Base-by-base conservation (phyloP, 2,329 filamentous ascomycete species). In the Saccharata proteae region DNA sequence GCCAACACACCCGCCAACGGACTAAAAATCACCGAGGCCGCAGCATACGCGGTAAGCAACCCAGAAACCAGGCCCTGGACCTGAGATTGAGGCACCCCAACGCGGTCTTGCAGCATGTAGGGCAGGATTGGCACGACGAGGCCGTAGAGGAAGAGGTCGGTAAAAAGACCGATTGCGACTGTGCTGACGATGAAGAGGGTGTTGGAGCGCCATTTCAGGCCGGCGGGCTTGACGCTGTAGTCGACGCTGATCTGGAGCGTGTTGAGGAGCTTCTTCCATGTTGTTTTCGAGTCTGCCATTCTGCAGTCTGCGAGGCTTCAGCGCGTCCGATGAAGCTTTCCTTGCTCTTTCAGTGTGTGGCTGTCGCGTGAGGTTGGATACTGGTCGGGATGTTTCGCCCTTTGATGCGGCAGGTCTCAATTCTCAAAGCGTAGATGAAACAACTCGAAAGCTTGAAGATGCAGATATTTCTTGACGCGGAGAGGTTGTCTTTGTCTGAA, bases 71-170 rank as follows among this genome's bases (percentile, higher is more conserved):
- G 57, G 10, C 55, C 57, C 43, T 75, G 71, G n/a, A 71, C 52
- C 28, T 67, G 49, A 4, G 58, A 43, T 6, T 62, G 44, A 0
- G 67, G 65, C 5, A 71, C 39, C 1, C 55, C 42, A 13, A 74
- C 49, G 4, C 69, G 60, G 31, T 68, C 60, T 26, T 59, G 45
- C 1, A 75, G 61, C 52, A 75, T 62, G 40, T 67, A 75, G 0
- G 71, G 71, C 1, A 74, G 51, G 6, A 74, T 61, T 0, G 71
- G 71, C 0, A 74, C 69, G 13, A 75, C 57, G 2, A 75, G 53
- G 1, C 66, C 67, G 44, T 74, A 75, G 2, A 75, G 58, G 46
- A 74, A 74, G 6, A 74, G 49, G 42, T 74, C 70, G 0, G 66
- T 69, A 42, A 72, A 74, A 2, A 70, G 57, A 21, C 64, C 67